Base-by-base conservation (phyloP, 225 moss, liverwort and hornwort genomes). In the Pseudoscleropodium purum region DNA sequence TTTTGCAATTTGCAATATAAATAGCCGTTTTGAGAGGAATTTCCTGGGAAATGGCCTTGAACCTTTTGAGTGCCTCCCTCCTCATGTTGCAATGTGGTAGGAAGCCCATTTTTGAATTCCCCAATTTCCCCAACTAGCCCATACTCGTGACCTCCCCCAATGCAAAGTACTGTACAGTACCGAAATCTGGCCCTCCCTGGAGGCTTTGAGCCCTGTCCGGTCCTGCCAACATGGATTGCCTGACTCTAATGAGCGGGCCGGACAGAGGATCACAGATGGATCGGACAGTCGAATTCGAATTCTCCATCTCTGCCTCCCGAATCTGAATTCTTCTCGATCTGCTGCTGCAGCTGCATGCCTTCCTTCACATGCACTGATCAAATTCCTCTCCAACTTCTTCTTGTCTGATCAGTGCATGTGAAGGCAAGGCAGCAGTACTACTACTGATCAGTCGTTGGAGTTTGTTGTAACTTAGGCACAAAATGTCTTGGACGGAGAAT, bases 11-110 rank as follows among this genome's bases (percentile, higher is more conserved):
- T 60, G 25, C 5, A 24, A 60, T 24, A 24, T 5, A 60, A 60
- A 59, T 9, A 18, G 23, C 10, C 8, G 10, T 59, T 59, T 59
- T 59, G 59, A 59, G 59, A 59, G 21, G 60, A 60, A 25, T 24
- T 60, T 24, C 24, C 1, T 60, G 25, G 60, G 24, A 25, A 23
- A 60, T 10, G 57, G 57, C 56, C 18, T 18, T 56, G 56, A 18
- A 7, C 56, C 57, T 54, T 54, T 54, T 17, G 20, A 57, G 8
- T 43, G 15, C 26, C 5, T 43, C 15, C 41, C 16, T 19, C 20
- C 19, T n/a, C 23, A 7, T 0, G 24, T 4, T 39, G 7, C 63
- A 17, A 16, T 29, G 33, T 15, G 8, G 18, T 18, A 5, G 0
- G 5, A 8, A 9, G 15, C 5, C 26, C 14, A 10, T 37, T 20